These are phyloP conservation scores for Erodium texanum DNA, from an alignment of 441 rosid species.

Conservation along the genomic window DNA sequence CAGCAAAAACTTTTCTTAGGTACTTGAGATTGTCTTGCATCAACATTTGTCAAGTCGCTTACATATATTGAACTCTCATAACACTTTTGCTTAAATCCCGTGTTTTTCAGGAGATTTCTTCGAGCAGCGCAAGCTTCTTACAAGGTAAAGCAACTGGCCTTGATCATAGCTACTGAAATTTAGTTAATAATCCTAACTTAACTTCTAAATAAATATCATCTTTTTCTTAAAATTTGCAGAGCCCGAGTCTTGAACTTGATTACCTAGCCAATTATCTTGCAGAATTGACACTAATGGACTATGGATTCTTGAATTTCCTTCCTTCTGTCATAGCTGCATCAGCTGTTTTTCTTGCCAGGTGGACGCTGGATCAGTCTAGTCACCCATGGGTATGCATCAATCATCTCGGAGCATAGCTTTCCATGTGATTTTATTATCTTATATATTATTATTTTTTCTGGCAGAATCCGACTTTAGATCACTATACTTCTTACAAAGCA, in stretches of 20 bases:
- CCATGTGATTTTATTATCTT: conserved; percentile 9
- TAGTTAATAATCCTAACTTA: too few relatives aligned
- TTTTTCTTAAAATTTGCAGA: conserved; percentile 44
- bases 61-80: not conserved
- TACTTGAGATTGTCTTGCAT: conserved; percentile 20
- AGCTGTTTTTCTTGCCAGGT: conserved; percentile 60
- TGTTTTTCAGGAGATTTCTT: conserved; percentile 45
- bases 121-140: conserved; percentile 59
- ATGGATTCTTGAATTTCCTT: conserved; percentile 38
- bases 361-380: conserved; percentile 55
- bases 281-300: conserved; percentile 49
- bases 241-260: conserved; percentile 44
- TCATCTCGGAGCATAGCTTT: conserved; percentile 1
- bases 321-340: conserved; percentile 66
- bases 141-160: conserved; percentile 27
- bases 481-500: conserved; percentile 47
- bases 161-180: too few relatives aligned
- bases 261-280: conserved; percentile 51
- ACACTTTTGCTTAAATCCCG: not conserved
- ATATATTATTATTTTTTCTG: not conserved
- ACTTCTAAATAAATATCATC: too few relatives aligned
- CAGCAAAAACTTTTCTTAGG: conserved; percentile 80
- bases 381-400: conserved; percentile 49
- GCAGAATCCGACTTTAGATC: conserved; percentile 60
- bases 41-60: conserved; percentile 7